These are phyloP conservation scores for Coccomyxa sp. DNA, from an alignment of 139 green algal genomes.

Conservation along the genomic window DNA sequence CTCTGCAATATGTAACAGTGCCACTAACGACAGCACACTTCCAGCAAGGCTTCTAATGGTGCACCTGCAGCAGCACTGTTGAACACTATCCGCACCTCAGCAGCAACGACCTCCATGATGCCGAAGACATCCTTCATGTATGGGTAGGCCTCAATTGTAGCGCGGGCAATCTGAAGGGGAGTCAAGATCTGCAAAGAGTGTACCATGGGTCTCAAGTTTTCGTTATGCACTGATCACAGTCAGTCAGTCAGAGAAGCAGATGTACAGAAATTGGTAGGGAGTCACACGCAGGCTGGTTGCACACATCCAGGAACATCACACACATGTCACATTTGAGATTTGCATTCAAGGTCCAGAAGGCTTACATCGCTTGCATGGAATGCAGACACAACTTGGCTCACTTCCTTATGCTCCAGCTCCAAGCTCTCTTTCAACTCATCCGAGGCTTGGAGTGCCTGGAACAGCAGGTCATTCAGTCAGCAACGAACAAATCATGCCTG, in stretches of 20 bases:
- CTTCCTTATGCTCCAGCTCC: neutral
- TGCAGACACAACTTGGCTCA: neutral
- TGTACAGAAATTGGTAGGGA: too few species aligned
- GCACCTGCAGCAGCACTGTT: neutral
- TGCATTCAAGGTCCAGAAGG: neutral
- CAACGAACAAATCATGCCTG: too few species aligned
- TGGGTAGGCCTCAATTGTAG: neutral
- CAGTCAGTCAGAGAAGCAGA: too few species aligned
- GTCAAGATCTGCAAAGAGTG: neutral
- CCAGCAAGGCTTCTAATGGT: too few species aligned
- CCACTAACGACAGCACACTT: neutral
- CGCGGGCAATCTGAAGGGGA: neutral
- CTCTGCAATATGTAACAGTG: neutral
- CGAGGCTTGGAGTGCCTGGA: neutral
- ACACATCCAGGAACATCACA: too few species aligned
- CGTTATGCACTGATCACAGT: neutral
- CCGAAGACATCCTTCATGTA: neutral
- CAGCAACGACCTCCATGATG: neutral
- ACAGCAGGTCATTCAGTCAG: too few species aligned
- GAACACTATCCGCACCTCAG: too few species aligned
- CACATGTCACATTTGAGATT: too few species aligned
- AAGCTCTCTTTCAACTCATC: constrained; percentile 4
- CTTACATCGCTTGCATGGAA: neutral
- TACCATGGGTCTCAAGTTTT: neutral
- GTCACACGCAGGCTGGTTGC: too few species aligned